Conservation (phyloP, 169 alveolate genomes). For the Cryptosporidium parvum region DNA sequence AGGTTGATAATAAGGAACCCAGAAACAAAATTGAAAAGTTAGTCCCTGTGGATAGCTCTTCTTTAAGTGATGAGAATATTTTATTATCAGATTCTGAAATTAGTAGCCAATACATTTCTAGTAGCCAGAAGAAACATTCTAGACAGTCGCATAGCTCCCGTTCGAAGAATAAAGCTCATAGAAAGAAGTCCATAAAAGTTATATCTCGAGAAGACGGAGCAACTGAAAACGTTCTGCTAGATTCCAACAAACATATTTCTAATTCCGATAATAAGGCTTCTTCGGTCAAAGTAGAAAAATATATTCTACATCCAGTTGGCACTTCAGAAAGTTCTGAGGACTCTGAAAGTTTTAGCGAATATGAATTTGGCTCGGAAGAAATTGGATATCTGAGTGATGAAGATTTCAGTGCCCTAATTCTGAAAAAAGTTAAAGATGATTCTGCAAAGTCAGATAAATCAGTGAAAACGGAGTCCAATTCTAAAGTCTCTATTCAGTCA, state of each 20-base stretch:
- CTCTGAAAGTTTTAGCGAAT: neutral
- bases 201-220: neutral
- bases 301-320: neutral
- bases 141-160: neutral
- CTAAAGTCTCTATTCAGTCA: neutral
- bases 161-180: neutral
- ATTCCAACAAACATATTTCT: neutral
- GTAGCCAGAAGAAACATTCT: neutral
- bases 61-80: neutral
- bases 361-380: neutral
- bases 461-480: neutral
- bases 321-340: neutral
- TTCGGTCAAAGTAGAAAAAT: neutral
- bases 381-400: neutral
- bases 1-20: neutral
- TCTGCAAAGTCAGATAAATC: neutral
- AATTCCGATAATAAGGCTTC: neutral
- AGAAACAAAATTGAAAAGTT: neutral
- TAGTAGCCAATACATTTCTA: neutral
- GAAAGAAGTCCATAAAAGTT: neutral
- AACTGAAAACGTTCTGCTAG: neutral
- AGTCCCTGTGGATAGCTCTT: neutral
- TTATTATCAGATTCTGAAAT: neutral
- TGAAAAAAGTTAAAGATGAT: conserved; percentile 4
- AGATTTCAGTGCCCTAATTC: neutral